These are phyloP conservation scores for Arthromyces matolae DNA, from an alignment of 768 basidiomycete species.

Conservation along the genomic window DNA sequence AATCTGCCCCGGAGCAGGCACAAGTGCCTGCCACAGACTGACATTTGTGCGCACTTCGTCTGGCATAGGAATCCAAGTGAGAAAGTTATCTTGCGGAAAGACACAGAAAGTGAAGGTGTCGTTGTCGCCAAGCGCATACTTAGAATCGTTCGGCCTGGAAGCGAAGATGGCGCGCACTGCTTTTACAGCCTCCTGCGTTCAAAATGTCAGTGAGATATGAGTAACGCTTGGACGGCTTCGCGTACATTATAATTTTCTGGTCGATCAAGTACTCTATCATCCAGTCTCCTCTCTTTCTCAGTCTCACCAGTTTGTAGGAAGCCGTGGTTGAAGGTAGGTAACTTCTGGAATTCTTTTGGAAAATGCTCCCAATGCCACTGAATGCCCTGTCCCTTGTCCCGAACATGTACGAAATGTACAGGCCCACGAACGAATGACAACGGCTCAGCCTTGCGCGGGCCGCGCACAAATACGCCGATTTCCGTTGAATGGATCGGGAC, in stretches of 20 bases:
- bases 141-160: not conserved
- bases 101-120: constrained; percentile 5
- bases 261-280: not conserved
- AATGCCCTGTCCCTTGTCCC: not conserved
- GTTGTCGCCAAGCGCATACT: not conserved
- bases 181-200: not conserved
- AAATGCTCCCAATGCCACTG: not conserved
- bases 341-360: too few relatives aligned
- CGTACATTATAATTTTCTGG: constrained; percentile 1
- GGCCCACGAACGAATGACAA: not conserved
- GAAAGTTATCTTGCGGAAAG: not conserved
- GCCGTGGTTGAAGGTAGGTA: too few relatives aligned
- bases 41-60: not conserved
- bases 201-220: not conserved
- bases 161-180: not conserved
- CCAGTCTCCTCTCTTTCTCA: too few relatives aligned
- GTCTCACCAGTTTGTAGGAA: too few relatives aligned
- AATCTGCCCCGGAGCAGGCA: constrained; percentile 8
- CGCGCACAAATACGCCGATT: not conserved
- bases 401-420: not conserved
- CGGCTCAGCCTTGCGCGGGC: not conserved
- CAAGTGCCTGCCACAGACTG: constrained; percentile 6
- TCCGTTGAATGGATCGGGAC: not conserved
- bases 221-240: not conserved
- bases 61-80: constrained; percentile 3